Percentiles rank a stretch among this genome's conserved stretches.
Evolutionary conservation across 805 yeast species (phyloP).

Genomic region (Starmerella bacillaris): DNA sequence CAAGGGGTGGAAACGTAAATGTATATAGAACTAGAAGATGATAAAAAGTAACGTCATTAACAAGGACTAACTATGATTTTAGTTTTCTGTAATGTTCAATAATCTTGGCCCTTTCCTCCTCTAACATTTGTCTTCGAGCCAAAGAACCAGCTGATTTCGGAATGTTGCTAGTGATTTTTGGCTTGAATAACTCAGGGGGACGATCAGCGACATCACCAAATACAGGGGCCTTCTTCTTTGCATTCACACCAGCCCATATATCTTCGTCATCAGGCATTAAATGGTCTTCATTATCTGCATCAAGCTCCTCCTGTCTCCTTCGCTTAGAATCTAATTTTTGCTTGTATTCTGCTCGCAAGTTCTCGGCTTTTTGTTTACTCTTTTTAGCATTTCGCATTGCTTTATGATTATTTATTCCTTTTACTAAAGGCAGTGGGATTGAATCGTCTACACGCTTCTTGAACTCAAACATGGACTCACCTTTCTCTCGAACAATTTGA

Average conservation of each 20-base stretch:
- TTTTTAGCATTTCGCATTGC: constrained; percentile 18
- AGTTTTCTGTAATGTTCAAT: constrained; percentile 22
- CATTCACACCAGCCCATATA: constrained; percentile 26
- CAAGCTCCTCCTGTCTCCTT: constrained; percentile 10
- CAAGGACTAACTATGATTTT: neutral
- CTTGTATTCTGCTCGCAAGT: constrained; percentile 16
- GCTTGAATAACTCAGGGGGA: constrained; percentile 25
- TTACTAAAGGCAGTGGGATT: constrained; percentile 24
- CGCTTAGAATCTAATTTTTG: constrained; percentile 11
- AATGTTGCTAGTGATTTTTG: constrained; percentile 22
- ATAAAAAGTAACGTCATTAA: neutral
- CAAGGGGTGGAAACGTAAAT: no score
- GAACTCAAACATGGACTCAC: constrained; percentile 26
- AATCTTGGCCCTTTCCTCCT: constrained; percentile 24
- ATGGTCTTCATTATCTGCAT: constrained; percentile 16
- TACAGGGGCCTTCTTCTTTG: constrained; percentile 20
- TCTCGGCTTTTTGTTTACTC: constrained; percentile 17
- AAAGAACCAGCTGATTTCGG: constrained; percentile 27
- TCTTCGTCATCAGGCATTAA: constrained; percentile 25
- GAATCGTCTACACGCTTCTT: constrained; percentile 26
- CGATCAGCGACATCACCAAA: constrained; percentile 28
- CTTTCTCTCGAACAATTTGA: constrained; percentile 15
- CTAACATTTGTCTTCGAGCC: constrained; percentile 25
- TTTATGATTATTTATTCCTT: constrained; percentile 20
- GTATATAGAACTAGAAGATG: no score